Conservation (phyloP, 805 yeast species). For the Starmerella vaccinii region DNA sequence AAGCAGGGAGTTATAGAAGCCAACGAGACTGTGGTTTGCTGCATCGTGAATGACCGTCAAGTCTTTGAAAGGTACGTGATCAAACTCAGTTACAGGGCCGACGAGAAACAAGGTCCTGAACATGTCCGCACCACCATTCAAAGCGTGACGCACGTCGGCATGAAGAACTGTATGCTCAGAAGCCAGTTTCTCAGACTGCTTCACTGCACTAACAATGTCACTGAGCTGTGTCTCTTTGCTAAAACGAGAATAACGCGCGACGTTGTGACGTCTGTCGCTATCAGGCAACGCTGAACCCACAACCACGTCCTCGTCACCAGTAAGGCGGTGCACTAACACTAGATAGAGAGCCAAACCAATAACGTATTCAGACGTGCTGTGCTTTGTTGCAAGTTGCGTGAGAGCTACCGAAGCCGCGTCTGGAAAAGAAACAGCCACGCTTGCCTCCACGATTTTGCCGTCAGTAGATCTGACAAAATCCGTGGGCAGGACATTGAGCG, state of each 20-base stretch:
- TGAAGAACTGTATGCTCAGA: constrained; percentile 38
- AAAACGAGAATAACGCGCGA: constrained; percentile 48
- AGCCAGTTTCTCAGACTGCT: constrained; percentile 31
- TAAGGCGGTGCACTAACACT: constrained; percentile 61
- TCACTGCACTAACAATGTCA: constrained; percentile 42
- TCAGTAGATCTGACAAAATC: constrained; percentile 73
- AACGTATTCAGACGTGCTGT: constrained; percentile 35
- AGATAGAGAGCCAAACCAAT: constrained; percentile 57
- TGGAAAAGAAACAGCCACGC: constrained; percentile 33
- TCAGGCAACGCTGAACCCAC: constrained; percentile 53
- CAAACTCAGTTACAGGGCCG: constrained; percentile 6
- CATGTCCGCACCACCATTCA: constrained; percentile 31
- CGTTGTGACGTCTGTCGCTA: constrained; percentile 23
- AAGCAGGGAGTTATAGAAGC: constrained; percentile 65
- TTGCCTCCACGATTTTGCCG: constrained; percentile 57
- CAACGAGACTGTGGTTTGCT: constrained; percentile 27
- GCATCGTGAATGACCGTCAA: constrained; percentile 48
- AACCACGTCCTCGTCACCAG: constrained; percentile 93
- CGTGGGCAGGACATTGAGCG: constrained; percentile 77
- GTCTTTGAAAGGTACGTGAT: constrained; percentile 27
- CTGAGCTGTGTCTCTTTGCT: constrained; percentile 35
- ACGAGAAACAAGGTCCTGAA: constrained; percentile 15
- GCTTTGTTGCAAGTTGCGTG: constrained; percentile 18
- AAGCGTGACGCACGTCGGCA: constrained; percentile 42
- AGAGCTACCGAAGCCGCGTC: constrained; percentile 19